These are phyloP conservation scores for Penicillium psychrosexuale DNA, from an alignment of 2,329 filamentous ascomycete species.

Conservation along the genomic window DNA sequence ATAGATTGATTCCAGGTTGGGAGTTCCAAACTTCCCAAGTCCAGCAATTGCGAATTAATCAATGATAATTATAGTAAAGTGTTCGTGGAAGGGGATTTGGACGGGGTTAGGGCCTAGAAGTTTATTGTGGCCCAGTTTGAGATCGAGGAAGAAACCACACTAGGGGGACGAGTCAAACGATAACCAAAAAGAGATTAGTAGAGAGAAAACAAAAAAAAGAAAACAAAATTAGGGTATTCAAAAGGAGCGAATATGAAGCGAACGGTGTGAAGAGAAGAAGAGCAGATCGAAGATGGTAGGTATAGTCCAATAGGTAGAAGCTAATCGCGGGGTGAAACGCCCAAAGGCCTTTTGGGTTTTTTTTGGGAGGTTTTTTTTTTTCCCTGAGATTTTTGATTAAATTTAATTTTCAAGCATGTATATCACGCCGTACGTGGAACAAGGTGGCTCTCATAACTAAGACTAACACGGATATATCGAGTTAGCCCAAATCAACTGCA, in stretches of 20 bases:
- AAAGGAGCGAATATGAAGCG: slow-evolving; percentile 28
- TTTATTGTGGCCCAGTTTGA: slow-evolving; percentile 16
- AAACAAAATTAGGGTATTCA: slow-evolving; percentile 17
- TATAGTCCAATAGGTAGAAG: slow-evolving; percentile 28
- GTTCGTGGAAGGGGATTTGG: slow-evolving; percentile 11
- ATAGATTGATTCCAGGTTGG: slow-evolving; percentile 17
- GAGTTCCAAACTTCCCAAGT: not conserved
- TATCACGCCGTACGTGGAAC: slow-evolving; percentile 25
- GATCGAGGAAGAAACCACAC: slow-evolving; percentile 13
- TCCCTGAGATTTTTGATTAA: not conserved
- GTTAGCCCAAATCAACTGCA: slow-evolving; percentile 24
- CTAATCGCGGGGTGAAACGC: slow-evolving; percentile 40
- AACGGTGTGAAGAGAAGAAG: slow-evolving; percentile 16
- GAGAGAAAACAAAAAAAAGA: slow-evolving; percentile 5
- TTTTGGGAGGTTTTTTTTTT: slow-evolving; percentile 1
- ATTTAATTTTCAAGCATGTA: slow-evolving; percentile 9
- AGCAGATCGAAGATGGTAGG: slow-evolving; percentile 22
- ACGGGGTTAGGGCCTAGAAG: slow-evolving; percentile 14
- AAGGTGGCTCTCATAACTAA: slow-evolving; percentile 26
- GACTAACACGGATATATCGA: slow-evolving; percentile 27
- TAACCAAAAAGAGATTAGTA: slow-evolving; percentile 16
- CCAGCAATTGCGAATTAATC: slow-evolving; percentile 21
- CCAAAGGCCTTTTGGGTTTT: slow-evolving; percentile 22
- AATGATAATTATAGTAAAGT: slow-evolving; percentile 23
- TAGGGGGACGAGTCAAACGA: slow-evolving; percentile 7